Evolutionary conservation across 208 protist species (phyloP).

Genomic region (Leishmania gerbilli): DNA sequence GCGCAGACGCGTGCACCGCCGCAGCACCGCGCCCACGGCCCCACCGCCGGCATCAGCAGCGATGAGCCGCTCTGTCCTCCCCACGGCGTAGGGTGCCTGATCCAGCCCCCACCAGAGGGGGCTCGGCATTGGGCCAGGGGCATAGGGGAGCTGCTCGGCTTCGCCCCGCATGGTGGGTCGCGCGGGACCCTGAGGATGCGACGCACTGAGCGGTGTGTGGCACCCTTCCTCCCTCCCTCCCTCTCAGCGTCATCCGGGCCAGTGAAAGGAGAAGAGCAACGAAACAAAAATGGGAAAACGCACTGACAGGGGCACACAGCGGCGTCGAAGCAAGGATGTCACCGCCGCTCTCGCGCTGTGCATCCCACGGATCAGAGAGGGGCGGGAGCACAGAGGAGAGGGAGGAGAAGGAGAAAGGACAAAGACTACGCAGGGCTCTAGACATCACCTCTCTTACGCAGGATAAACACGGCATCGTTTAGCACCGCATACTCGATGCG

Average conservation of each 20-base stretch:
- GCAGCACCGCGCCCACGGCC: background rate
- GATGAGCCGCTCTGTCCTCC: background rate
- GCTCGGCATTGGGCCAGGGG: background rate
- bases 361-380: background rate
- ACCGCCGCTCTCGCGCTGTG: background rate
- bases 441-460: slow-evolving; percentile 21
- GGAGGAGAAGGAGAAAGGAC: background rate
- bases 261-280: background rate
- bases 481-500: slow-evolving; percentile 71
- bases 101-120: background rate
- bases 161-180: background rate
- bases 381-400: background rate
- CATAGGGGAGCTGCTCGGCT: background rate
- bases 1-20: background rate
- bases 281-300: background rate
- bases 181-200: background rate
- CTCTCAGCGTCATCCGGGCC: background rate
- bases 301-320: background rate
- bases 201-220: background rate
- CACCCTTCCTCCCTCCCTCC: background rate
- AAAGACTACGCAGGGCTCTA: background rate
- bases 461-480: slow-evolving; percentile 79
- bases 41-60: background rate
- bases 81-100: background rate
- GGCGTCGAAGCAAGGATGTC: background rate